These are phyloP conservation scores for Botrytis medusae DNA, from an alignment of 2,329 filamentous ascomycete genomes.

Conservation along the genomic window DNA sequence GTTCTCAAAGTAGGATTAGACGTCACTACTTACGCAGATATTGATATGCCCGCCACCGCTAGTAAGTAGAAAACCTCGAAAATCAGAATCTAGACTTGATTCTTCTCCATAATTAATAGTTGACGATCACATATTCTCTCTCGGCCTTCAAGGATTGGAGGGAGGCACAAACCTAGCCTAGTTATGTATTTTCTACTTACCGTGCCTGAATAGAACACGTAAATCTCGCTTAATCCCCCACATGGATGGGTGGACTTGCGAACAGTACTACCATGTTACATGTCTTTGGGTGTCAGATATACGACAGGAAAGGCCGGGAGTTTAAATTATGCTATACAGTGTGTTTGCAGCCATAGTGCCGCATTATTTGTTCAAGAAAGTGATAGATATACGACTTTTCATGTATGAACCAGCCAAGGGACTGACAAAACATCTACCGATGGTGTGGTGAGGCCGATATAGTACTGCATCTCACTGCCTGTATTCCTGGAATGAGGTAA, in stretches of 20 bases:
- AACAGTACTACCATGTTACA: background rate
- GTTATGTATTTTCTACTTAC: background rate
- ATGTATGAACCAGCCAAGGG: background rate
- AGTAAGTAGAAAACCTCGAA: background rate
- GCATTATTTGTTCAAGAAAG: fast-evolving
- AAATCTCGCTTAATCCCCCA: background rate
- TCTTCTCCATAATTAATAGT: background rate
- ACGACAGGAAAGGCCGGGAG: background rate
- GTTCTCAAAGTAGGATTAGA: background rate
- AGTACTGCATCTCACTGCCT: background rate
- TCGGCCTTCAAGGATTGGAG: background rate
- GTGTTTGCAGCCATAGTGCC: background rate
- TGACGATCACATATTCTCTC: background rate
- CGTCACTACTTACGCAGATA: background rate
- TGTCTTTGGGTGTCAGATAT: background rate
- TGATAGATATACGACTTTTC: background rate
- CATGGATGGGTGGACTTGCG: background rate
- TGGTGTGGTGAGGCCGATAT: background rate
- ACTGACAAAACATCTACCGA: background rate
- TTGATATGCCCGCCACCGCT: background rate
- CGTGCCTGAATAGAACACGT: background rate
- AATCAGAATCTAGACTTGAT: background rate
- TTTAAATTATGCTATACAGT: fast-evolving
- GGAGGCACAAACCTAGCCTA: background rate
- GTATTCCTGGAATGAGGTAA: fast-evolving